Evolutionary conservation across 495 filamentous ascomycete species (phyloP).

Genomic region (Lentithecium fluviatile): DNA sequence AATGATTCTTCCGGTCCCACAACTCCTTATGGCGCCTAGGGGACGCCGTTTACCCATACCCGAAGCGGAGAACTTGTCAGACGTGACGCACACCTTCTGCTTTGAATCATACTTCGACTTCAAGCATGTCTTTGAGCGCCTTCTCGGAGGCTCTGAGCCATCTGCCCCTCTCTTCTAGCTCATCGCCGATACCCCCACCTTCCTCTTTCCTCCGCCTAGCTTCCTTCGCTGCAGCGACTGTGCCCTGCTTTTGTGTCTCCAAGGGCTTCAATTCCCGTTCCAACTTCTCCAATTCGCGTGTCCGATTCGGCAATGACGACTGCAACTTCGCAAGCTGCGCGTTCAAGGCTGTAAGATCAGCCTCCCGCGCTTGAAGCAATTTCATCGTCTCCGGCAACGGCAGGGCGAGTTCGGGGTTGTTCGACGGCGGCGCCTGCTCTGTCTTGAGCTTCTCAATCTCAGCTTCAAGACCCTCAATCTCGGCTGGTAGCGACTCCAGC

Average conservation of each 20-base stretch:
- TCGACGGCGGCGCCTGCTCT: conserved; percentile 47
- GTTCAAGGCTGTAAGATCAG: conserved; percentile 63
- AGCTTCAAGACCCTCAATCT: conserved; percentile 61
- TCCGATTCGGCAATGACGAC: conserved; percentile 65
- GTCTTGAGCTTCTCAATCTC: conserved; percentile 55
- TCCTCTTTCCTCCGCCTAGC: conserved; percentile 75
- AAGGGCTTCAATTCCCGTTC: conserved; percentile 69
- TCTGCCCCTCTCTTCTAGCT: conserved; percentile 75
- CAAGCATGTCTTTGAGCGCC: conserved; percentile 66
- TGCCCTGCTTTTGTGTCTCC: conserved; percentile 67
- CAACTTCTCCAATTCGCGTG: conserved; percentile 67
- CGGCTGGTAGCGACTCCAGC: conserved; percentile 60
- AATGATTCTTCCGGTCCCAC: too few relatives aligned
- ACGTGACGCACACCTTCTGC: too few relatives aligned
- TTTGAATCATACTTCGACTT: conserved; percentile 27
- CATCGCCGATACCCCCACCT: conserved; percentile 67
- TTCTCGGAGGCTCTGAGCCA: conserved; percentile 76
- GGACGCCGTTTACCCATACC: too few relatives aligned
- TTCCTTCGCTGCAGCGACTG: conserved; percentile 70
- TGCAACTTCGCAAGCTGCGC: conserved; percentile 66
- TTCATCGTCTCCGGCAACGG: conserved; percentile 59
- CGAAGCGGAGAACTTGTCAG: too few relatives aligned
- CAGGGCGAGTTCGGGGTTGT: conserved; percentile 46
- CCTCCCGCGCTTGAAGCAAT: conserved; percentile 59
- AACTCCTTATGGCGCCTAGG: too few relatives aligned